Base-by-base conservation (phyloP, 2,329 filamentous ascomycete genomes). In the Didymella sp. region DNA sequence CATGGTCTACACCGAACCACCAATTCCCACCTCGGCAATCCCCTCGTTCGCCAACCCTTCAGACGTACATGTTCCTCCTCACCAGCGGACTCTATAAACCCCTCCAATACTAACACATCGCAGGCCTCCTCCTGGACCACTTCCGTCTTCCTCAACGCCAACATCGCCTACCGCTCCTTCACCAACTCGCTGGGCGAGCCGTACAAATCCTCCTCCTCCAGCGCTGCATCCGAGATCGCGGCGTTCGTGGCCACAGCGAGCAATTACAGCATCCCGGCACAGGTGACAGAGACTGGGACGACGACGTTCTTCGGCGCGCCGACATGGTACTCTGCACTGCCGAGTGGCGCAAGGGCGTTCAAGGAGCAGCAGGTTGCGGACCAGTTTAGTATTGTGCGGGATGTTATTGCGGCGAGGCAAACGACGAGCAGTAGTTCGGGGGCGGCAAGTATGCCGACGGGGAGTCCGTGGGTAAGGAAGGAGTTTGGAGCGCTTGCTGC, bases 331-430 rank as follows among this genome's bases (percentile, higher is more conserved):
- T 63, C 61, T 13, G 69, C 71, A 49, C 59, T 73, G 47, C 71
- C 71, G 22, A 67, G 58, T 31, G 58, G 59, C 19, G 71, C 62
- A n/a, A 51, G 62, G 24, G 54, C 58, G 22, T 73, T 72, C 52
- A 73, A 73, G 61, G 71, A 73, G 51, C 60, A 64, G 43, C 70
- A 73, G 61, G 70, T 73, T 11, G 47, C 46, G 11, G 66, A 71
- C 42, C 67, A 73, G 59, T 73, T 70, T 46, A 71, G 68, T 33
- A 68, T 70, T 41, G 62, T 73, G 8, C 60, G 66, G 49, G 61
- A 52, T 3, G 59, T 72, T 1, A 69, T 73, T 37, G 55, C 40
- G 3, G 58, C 56, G 1, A 53, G 61, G 24, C 51, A 57, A 38
- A 61, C 62, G 11, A 68, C 64, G 17, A 55, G 59, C 1, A 62